Base-by-base conservation (phyloP, 495 filamentous ascomycete genomes). In the Apiosordaria backusii region DNA sequence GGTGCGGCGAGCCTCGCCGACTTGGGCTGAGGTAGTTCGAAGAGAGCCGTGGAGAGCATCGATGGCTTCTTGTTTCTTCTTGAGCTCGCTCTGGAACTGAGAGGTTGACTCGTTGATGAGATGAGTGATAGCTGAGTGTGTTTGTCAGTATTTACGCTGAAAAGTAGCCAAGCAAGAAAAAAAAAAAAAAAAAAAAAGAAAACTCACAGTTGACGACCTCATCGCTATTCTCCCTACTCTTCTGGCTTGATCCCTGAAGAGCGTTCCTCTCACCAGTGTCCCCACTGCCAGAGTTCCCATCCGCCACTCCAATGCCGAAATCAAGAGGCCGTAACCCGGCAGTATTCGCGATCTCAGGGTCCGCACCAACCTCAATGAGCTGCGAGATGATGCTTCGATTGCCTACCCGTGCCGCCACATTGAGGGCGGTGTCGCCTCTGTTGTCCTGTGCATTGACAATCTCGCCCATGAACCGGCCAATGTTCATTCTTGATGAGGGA, bases 381-480 rank as follows among this genome's bases (percentile, higher is more conserved):
- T 98, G 95, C 26, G 91, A 90, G 50, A 97, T 92, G 62, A 99
- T 96, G 64, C 89, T 93, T 54, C 88, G 85, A 73, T 95, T 97
- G 29, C 92, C 90, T 59, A 97, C 92, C 29, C 94, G 84, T 0
- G 95, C 92, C 26, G 94, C 96, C 70, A 97, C 87, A 71, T 96
- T 97, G 52, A 99, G 81, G 22, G 96, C 96, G 10, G 95, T 98
- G 71, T 99, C 96, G 4, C 95, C 95, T 61, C 90, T 88, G 68
- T 91, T 90, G 76, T 99, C 95, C 60, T 91, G 89, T 3, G 92
- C 86, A 70, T 99, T 98, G 66, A 99, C 94, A 70, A 99, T 91
- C 71, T 97, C 93, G 23, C 89, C 89, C 83, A 99, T 96, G 78
- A 99, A 98, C 50, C 91, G 87, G 4, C 88, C 92, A 22, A 99